phyloP scores from a whole-genome alignment of 371 early-diverging fungal genomes.

The Mortierella sp. region DNA sequence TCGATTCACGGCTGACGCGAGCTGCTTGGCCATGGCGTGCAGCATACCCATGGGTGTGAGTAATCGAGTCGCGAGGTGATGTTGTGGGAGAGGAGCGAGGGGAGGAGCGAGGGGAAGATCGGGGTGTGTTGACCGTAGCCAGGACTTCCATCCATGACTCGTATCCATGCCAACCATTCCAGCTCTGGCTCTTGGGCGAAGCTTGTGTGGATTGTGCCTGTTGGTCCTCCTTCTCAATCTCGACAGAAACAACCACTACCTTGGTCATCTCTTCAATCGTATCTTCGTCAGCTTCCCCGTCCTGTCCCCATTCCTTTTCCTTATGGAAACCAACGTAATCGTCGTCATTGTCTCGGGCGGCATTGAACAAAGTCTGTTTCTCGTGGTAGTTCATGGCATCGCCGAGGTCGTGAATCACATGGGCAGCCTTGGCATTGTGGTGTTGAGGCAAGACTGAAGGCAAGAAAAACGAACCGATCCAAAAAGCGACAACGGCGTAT shows the following conservation, averaged over 20 bases:
- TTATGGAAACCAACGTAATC: slow-evolving; percentile 43
- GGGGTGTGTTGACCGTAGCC: slow-evolving; percentile 43
- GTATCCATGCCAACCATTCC: slow-evolving; percentile 56
- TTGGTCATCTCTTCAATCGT: slow-evolving; percentile 32
- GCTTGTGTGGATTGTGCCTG: slow-evolving; percentile 22
- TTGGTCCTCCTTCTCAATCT: slow-evolving; percentile 32
- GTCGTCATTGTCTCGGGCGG: slow-evolving; percentile 20
- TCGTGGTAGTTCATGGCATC: slow-evolving; percentile 47
- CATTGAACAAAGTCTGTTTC: slow-evolving; percentile 47
- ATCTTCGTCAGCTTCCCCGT: slow-evolving; percentile 16
- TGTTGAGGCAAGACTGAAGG: slow-evolving; percentile 43
- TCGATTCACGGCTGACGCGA: slow-evolving; percentile 39
- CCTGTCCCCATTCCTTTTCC: slow-evolving; percentile 26
- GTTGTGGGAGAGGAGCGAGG: slow-evolving; percentile 35
- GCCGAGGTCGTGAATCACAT: slow-evolving; percentile 45
- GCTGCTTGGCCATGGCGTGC: slow-evolving; percentile 11
- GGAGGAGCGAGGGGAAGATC: slow-evolving; percentile 37
- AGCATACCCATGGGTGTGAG: slow-evolving; percentile 14
- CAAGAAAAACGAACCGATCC: slow-evolving; percentile 55
- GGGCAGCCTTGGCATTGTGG: slow-evolving; percentile 42
- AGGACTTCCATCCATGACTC: slow-evolving; percentile 51
- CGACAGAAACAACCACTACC: slow-evolving; percentile 40
- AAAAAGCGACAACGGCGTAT: slow-evolving; percentile 70
- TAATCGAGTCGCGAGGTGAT: slow-evolving; percentile 41
- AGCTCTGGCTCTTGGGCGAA: slow-evolving; percentile 43